A percentile compares a stretch with the other conserved stretches of the same genome.
These are phyloP conservation scores for Fennellomyces sp. DNA, from an alignment of 371 early-diverging fungal genomes.

Conservation along the genomic window DNA sequence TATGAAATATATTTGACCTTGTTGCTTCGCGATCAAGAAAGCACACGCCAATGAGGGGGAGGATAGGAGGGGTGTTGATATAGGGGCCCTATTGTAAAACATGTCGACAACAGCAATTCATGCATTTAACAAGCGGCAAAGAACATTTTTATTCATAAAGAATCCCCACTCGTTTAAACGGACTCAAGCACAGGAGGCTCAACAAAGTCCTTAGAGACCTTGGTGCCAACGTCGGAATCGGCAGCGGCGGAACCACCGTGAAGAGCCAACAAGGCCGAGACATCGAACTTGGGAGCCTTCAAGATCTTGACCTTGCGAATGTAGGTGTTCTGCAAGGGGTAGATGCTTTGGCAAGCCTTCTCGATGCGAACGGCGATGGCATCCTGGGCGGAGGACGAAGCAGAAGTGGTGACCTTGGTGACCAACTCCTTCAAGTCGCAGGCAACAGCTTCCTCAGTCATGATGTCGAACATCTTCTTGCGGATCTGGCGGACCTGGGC, in stretches of 20 bases:
- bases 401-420: conserved; percentile 88
- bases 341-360: conserved; percentile 97
- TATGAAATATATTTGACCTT: no score
- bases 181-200: conserved; percentile 80
- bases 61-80: no score
- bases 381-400: conserved; percentile 61
- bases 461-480: conserved; percentile 99
- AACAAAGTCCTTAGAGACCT: conserved; percentile 78
- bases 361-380: conserved; percentile 96
- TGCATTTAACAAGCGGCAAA: conserved; percentile 4
- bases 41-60: no score
- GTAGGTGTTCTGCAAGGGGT: conserved; percentile 98
- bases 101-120: no score
- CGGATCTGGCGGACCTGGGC: conserved; percentile 99
- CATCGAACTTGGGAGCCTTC: conserved; percentile 97
- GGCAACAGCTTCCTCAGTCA: conserved; percentile 87
- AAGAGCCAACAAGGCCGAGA: conserved; percentile 95
- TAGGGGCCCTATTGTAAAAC: no score
- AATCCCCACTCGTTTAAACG: conserved; percentile 57
- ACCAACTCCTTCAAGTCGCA: conserved; percentile 98
- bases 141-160: background rate
- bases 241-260: conserved; percentile 83
- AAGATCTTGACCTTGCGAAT: conserved; percentile 99
- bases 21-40: no score
- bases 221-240: conserved; percentile 84